Base-by-base conservation (phyloP, 768 basidiomycete genomes). In the Leccinum boreale region DNA sequence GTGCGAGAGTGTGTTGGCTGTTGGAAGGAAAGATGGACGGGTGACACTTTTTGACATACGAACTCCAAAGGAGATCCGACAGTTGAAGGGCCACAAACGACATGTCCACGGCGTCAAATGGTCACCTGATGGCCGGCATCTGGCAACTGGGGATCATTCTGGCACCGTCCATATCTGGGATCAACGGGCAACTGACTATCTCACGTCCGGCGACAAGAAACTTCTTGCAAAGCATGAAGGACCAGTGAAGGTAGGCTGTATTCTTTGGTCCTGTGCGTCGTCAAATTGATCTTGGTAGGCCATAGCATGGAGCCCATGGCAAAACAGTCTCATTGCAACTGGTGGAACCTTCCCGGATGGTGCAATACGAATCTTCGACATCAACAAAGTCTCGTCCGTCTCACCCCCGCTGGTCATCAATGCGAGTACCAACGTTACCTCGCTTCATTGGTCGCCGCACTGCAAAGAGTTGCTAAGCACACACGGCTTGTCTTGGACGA, bases 401-500 rank as follows among this genome's bases (percentile, higher is more conserved):
- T 75, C 75, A 11, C 76, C 79, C 42, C 82, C 85, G 4, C 68
- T 80, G 17, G 80, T 81, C 33, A 69, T 81, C 53, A 51, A 65
- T 36, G 67, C 75, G 19, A 70, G 74, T 52, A 80, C 83, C 14
- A 83, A 81, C 67, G 78, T 86, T 53, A 85, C 83, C 50, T 85
- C 81, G 17, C 76, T 85, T 54, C 78, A 81, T 60, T 89, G 83
- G 76, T 90, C 91, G 15, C 83, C 86, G 4, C 87, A 92, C 60
- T 85, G 86, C 65, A 92, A 91, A 62, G 94, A 96, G 65, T 73
- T 97, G 35, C 73, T 96, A n/a, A 90, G 85, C 45, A 90, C 91
- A 3, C 90, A 94, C 64, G 91, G 74, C 56, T 68, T 69, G 51
- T 66, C 59, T 29, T 73, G 73, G 71, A 58, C 58, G 10, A 58